Percentiles rank a stretch among this genome's conserved stretches.
Evolutionary conservation across 2,329 filamentous ascomycete genomes (phyloP).

Genomic region (Magnaporthiopsis poae): DNA sequence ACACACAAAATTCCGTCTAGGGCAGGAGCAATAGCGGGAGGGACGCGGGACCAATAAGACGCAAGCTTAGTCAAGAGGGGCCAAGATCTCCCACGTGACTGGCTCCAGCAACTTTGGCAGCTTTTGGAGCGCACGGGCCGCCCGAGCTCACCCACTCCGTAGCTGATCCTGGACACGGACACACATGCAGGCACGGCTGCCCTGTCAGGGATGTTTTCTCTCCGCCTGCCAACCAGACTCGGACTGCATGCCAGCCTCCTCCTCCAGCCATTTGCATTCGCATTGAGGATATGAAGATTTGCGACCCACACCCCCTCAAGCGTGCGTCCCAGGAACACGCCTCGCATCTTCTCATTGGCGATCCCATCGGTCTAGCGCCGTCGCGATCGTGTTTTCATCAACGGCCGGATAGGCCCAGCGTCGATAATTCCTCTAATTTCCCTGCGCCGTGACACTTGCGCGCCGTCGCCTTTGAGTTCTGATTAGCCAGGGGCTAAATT

Average conservation of each 20-base stretch:
- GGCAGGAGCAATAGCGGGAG: not conserved
- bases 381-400: not conserved
- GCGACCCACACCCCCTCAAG: constrained; percentile 3
- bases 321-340: not conserved
- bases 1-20: not conserved
- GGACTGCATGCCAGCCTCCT: not conserved
- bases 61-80: not conserved
- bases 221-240: not conserved
- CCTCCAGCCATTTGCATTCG: not conserved
- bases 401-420: not conserved
- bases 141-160: not conserved
- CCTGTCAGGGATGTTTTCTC: not conserved
- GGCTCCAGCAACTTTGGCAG: not conserved
- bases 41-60: not conserved
- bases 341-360: not conserved
- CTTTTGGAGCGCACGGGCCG: not conserved
- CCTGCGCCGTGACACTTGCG: not conserved
- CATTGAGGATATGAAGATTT: not conserved
- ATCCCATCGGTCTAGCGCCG: not conserved
- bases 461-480: not conserved
- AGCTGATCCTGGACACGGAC: not conserved
- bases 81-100: not conserved
- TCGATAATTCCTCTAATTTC: not conserved
- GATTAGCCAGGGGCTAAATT: constrained; percentile 3
- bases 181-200: not conserved